Base-by-base conservation (phyloP, 768 basidiomycete genomes). In the Rhizopogon vesiculosus region DNA sequence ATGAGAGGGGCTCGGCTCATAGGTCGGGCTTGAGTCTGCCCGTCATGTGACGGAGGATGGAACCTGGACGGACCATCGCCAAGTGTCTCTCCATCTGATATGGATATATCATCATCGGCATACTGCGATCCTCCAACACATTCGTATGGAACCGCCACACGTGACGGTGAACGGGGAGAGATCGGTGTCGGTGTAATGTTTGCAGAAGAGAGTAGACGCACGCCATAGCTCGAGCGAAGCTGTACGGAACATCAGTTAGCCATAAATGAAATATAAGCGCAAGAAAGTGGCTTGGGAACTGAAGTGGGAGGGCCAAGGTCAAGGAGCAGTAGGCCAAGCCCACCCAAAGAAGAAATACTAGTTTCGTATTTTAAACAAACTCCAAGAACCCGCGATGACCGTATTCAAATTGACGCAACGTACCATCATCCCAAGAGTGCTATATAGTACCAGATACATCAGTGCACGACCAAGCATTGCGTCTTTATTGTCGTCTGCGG, bases 341-440 rank as follows among this genome's bases (percentile, higher is more conserved):
- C 9, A 28, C 57, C n/a, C 25, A 54, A 25, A 54, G 29, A 40
- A 19, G 19, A n/a, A 42, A 38, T 40, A 22, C 25, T 25, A 4
- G 4, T 25, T 25, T 25, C 19, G 29, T 40, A 43, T 25, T 42
- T 19, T 33, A 52, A 54, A 13, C 31, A 9, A 10, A 51, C 38
- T 39, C 51, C n/a, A 51, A 52, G 12, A 15, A 15, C 40, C 15
- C 51, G 29, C 28, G 13, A 10, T 19, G 7, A 31, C 22, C 1
- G 9, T 28, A 9, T 9, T 9, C 8, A 46, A 42, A 18, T 35
- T 52, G 18, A 25, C 25, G 25, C 25, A 31, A 79, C 87, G 62
- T 64, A 93, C 91, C 64, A 98, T 84, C 93, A 96, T 96, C 43
- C 97, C 97, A 33, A 98, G 78, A 0, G 95, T 97, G 56, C 91